Base-by-base conservation (phyloP, 495 filamentous ascomycete species). In the Cryomyces antarcticus region DNA sequence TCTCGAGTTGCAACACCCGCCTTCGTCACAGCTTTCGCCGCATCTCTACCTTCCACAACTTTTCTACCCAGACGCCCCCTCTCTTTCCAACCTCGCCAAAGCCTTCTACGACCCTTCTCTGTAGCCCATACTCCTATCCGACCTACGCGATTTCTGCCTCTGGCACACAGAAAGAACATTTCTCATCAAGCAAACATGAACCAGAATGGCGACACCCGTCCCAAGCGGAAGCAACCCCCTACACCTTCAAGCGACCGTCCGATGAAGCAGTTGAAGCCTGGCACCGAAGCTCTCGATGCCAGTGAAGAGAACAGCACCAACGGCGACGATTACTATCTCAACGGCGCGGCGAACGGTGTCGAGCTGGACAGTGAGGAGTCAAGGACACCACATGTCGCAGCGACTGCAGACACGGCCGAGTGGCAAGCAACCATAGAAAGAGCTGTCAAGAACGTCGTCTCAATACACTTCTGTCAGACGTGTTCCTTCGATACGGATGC, bases 401-500 rank as follows among this genome's bases (percentile, higher is more conserved):
- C 72, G 1, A 66, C 75, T 30, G 73, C 82, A 34, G 87, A 97
- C 51, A 87, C 84, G 6, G 83, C 80, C 28, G 92, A 97, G 61
- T 99, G 89, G 89, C 92, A 96, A 57, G 79, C 74, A 9, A 94
- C 87, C 3, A 93, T 99, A 49, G 85, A 96, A 64, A 74, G 70
- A 36, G 92, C 95, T 3, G 87, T 99, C 24, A 71, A 73, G 48
- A 92, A 80, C 42, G 89, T 95, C 1, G 92, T 99, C 30, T 93
- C 85, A 9, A 96, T 99, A 57, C 82, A 93, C 47, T 99, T 99
- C 66, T 96, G 88, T 57, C 88, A 95, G 65, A 96, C 92, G 0
- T 93, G 84, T 61, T 85, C 89, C 4, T 99, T 99, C 56, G 89
- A 99, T 57, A 96, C 89, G 11, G 92, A 96, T 50, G 63, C 84